phyloP scores from a whole-genome alignment of 1,284 basidiomycete genomes.

The Tremellales sp. region DNA sequence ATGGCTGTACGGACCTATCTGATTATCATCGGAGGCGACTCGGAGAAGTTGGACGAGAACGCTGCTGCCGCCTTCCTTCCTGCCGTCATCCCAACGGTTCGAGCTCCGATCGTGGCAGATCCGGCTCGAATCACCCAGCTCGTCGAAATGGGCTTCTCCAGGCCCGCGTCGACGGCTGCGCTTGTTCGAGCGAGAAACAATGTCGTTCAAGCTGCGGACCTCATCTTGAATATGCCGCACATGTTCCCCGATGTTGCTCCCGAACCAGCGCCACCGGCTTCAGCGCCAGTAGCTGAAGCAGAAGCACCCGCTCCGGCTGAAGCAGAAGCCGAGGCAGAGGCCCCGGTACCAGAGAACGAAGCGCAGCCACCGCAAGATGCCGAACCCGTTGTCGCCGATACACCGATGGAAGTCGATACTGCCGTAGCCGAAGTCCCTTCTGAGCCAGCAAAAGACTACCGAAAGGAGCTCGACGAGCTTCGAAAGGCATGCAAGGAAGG shows the following conservation, averaged over 20 bases:
- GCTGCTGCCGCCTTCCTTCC: not conserved
- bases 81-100: slow-evolving; percentile 4
- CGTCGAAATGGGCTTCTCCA: slow-evolving; percentile 94
- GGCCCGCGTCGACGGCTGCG: slow-evolving; percentile 77
- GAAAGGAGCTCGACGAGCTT: slow-evolving; percentile 59
- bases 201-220: slow-evolving; percentile 81
- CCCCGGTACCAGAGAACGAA: not conserved
- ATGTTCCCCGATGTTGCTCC: slow-evolving; percentile 53
- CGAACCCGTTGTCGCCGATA: slow-evolving; percentile 3
- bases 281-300: slow-evolving; percentile 6
- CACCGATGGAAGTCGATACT: slow-evolving; percentile 20
- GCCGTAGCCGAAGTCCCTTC: no score
- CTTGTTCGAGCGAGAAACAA: slow-evolving; percentile 83
- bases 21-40: slow-evolving; percentile 75
- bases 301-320: slow-evolving; percentile 13
- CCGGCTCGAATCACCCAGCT: slow-evolving; percentile 74
- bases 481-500: slow-evolving; percentile 64
- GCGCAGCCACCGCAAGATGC: slow-evolving; percentile 3
- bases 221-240: slow-evolving; percentile 78
- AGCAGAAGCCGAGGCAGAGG: not conserved
- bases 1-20: slow-evolving; percentile 73
- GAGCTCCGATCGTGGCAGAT: slow-evolving; percentile 54
- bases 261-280: slow-evolving; percentile 8
- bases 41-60: slow-evolving; percentile 57
- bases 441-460: slow-evolving; percentile 2